These are phyloP conservation scores for Backusella psychrophila DNA, from an alignment of 192 early-diverging fungal species.

Conservation along the genomic window DNA sequence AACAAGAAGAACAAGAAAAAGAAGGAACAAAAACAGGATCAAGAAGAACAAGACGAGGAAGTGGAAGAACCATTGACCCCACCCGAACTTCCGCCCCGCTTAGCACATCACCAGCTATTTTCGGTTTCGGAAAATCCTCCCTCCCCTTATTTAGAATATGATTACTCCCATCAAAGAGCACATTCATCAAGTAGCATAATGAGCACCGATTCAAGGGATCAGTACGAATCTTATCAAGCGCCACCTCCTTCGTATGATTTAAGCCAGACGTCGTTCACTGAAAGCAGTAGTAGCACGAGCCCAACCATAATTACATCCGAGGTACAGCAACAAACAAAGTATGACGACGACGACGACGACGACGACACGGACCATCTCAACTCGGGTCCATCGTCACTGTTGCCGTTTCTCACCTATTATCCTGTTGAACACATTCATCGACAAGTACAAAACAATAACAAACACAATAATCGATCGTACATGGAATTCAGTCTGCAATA, in stretches of 20 bases:
- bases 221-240: not conserved
- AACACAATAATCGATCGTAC: not conserved
- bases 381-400: not conserved
- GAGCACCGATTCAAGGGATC: not conserved
- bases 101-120: not conserved
- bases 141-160: not conserved
- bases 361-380: not conserved
- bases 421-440: not conserved
- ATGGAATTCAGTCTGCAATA: conserved; percentile 1
- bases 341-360: not conserved
- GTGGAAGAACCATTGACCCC: not conserved
- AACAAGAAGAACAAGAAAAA: not conserved
- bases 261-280: not conserved
- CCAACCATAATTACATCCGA: not conserved
- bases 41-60: not conserved
- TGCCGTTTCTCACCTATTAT: not conserved
- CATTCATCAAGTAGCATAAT: not conserved
- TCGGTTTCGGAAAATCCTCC: not conserved
- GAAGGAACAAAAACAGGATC: not conserved
- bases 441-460: not conserved
- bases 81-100: not conserved
- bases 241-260: not conserved
- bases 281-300: not conserved
- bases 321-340: not conserved
- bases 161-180: not conserved